These are phyloP conservation scores for Lindgomyces ingoldianus DNA, from an alignment of 495 filamentous ascomycete species.

Conservation along the genomic window DNA sequence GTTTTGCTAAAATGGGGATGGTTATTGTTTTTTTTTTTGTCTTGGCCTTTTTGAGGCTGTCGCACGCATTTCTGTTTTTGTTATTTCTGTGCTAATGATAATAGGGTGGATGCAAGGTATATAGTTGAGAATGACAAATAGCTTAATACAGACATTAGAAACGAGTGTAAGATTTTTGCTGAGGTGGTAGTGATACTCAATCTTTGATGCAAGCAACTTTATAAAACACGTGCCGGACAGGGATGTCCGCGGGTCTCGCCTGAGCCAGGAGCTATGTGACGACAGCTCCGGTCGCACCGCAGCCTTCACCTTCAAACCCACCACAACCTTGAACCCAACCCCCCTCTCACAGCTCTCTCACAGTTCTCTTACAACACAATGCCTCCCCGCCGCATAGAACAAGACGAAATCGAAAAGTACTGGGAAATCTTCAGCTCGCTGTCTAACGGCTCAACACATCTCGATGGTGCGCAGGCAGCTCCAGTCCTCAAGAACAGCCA, in stretches of 20 bases:
- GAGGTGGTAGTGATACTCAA: too few relatives aligned
- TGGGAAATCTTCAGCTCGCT: conserved; percentile 98
- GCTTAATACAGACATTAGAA: too few relatives aligned
- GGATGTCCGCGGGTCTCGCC: too few relatives aligned
- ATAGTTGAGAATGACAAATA: too few relatives aligned
- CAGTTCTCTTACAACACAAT: conserved; percentile 18
- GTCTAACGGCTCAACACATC: conserved; percentile 74
- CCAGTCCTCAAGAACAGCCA: conserved; percentile 94
- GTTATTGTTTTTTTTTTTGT: background rate
- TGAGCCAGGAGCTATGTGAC: too few relatives aligned
- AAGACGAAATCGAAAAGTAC: conserved; percentile 95
- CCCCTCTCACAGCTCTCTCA: background rate
- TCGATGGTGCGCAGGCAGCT: conserved; percentile 89
- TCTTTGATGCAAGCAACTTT: too few relatives aligned
- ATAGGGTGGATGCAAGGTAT: conserved; percentile 12
- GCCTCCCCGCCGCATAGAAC: conserved; percentile 80
- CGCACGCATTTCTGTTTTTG: background rate
- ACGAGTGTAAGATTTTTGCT: too few relatives aligned
- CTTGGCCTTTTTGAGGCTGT: background rate
- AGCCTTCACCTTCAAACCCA: background rate
- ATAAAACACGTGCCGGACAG: too few relatives aligned
- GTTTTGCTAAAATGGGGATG: background rate
- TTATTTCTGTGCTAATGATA: conserved; percentile 24
- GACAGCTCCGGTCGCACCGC: too few relatives aligned
- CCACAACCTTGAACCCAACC: background rate